phyloP scores from a whole-genome alignment of 2,329 filamentous ascomycete genomes.

The Chrysosporium queenslandicum region DNA sequence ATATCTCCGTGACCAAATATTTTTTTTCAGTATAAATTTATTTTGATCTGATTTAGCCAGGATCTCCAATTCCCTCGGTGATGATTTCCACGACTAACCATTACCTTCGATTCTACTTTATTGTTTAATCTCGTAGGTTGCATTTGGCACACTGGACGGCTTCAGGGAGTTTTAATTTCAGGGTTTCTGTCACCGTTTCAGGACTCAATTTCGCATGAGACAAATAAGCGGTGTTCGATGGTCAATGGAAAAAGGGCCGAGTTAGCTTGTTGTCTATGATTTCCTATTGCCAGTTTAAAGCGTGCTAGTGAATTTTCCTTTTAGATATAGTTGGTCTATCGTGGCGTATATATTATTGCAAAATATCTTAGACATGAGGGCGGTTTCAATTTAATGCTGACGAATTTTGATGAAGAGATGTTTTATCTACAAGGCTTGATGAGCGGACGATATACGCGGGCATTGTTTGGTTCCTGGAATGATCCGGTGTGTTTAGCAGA shows the following conservation, averaged over 20 bases:
- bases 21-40: too few relatives aligned
- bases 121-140: neutral
- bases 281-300: neutral
- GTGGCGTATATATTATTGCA: too few relatives aligned
- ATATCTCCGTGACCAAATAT: too few relatives aligned
- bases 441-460: too few relatives aligned
- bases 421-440: too few relatives aligned
- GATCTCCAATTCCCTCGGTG: neutral
- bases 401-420: neutral
- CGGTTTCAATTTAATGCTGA: too few relatives aligned
- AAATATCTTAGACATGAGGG: too few relatives aligned
- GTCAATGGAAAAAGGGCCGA: neutral
- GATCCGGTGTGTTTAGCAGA: too few relatives aligned
- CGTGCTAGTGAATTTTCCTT: neutral
- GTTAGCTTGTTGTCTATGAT: neutral
- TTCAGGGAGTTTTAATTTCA: neutral
- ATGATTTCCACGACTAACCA: neutral
- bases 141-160: neutral
- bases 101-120: neutral
- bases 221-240: constrained; percentile 3
- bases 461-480: too few relatives aligned
- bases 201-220: neutral
- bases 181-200: neutral
- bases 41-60: too few relatives aligned
- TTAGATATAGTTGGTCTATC: neutral